Evolutionary conservation across 371 early-diverging fungal species (phyloP).

Genomic region (Nosema muscidifuracis): DNA sequence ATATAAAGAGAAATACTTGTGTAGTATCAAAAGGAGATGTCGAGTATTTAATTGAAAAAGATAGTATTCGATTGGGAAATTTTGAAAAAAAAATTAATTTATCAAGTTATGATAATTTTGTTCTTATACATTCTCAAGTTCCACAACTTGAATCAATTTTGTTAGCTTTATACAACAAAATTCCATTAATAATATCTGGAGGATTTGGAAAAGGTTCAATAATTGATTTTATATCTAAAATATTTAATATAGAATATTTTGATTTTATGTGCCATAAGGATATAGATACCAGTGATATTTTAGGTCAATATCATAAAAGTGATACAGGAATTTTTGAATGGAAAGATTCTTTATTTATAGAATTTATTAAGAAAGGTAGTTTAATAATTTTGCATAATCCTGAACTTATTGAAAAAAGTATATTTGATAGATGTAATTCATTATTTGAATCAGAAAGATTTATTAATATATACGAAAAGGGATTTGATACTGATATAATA

Average conservation of each 20-base stretch:
- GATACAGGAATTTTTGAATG: conserved; percentile 37
- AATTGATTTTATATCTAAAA: conserved; percentile 32
- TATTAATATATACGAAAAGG: conserved; percentile 50
- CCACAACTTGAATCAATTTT: conserved; percentile 39
- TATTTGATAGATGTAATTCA: conserved; percentile 58
- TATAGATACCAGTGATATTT: conserved; percentile 55
- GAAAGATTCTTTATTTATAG: conserved; percentile 42
- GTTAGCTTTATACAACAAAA: conserved; percentile 22
- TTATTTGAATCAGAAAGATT: conserved; percentile 54
- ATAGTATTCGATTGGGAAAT: conserved; percentile 3
- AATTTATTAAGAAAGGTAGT: conserved; percentile 8
- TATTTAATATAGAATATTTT: conserved; percentile 21
- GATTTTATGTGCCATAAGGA: conserved; percentile 50
- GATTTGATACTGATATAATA: conserved; percentile 37
- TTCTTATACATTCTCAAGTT: conserved; percentile 53
- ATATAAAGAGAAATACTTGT: conserved; percentile 37
- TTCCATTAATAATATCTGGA: conserved; percentile 54
- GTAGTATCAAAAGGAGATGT: no score
- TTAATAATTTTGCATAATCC: conserved; percentile 48
- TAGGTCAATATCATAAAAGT: conserved; percentile 53
- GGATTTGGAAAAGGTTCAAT: conserved; percentile 23
- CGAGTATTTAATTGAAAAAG: not conserved
- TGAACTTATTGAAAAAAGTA: conserved; percentile 53
- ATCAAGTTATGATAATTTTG: conserved; percentile 21
- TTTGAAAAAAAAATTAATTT: not conserved